Conservation (phyloP, 345 rosid species). For the Leavenworthia alabamica region DNA sequence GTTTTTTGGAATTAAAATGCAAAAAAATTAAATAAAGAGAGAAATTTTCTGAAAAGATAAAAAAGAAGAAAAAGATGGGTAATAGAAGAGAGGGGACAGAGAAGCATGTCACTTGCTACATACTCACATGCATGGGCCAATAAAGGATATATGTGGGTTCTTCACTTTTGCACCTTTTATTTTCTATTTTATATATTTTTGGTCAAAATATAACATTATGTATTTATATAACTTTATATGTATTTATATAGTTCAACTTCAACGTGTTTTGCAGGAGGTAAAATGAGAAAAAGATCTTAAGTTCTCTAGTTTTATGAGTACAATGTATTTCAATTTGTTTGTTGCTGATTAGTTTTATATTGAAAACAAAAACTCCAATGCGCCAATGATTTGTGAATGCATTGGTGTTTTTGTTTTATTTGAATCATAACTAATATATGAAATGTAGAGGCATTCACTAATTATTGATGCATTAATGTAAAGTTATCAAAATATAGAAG, state of each 20-base stretch:
- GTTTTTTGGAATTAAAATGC: background rate
- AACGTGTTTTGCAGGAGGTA: background rate
- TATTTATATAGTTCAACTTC: background rate
- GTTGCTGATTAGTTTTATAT: too few species aligned
- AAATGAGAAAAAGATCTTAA: background rate
- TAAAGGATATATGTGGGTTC: conserved; percentile 27
- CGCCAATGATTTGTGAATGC: too few species aligned
- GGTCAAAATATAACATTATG: too few species aligned
- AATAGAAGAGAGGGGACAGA: conserved; percentile 26
- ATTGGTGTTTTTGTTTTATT: too few species aligned
- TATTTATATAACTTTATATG: background rate
- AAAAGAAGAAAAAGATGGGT: conserved; percentile 4
- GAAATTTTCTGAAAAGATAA: background rate
- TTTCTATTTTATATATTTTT: background rate
- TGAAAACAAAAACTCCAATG: too few species aligned
- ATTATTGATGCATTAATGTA: too few species aligned
- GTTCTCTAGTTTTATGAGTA: background rate
- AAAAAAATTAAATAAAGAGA: background rate
- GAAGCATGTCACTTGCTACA: conserved; percentile 30
- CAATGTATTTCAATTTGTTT: too few species aligned
- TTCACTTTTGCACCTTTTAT: conserved; percentile 10
- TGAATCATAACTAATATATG: too few species aligned
- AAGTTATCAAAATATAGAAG: too few species aligned
- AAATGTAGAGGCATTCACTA: too few species aligned
- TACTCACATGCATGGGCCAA: conserved; percentile 36